Evolutionary conservation across 306 rosid genomes (phyloP), one percentile per base, ranked within the genome.

Genomic region (Casuarina cunninghamiana): DNA sequence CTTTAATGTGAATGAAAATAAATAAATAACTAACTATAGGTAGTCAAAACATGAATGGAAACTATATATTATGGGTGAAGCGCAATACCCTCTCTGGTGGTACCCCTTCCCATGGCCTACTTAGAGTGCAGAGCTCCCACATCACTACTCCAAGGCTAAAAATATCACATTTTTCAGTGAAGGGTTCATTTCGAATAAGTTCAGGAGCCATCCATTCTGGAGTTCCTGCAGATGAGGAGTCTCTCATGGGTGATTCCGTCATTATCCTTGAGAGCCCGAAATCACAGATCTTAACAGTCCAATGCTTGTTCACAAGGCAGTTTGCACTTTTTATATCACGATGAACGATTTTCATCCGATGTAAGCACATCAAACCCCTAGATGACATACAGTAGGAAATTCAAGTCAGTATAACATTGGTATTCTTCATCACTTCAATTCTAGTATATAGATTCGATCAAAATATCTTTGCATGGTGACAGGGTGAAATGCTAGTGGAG

Each of bases 191-290:
- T 86, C 94, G 89, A 62, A 96, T 90, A 53, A 93, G 99, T 82
- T 96, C 98, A 69, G 99, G 99, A 75, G 99, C 99, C 99, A 96
- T 96, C 99, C 99, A 96, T 83, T 96, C 99, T 4, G 99, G 99
- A 70, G 99, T 96, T 84, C 99, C 99, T 2, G 98, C 98, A 5
- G 98, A 93, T 5, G 96, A 83, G 35, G 93, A 83, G 80, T 88
- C 97, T 71, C 77, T 85, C 78, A 87, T 84, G 60, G 96, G 87
- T 76, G 86, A 77, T 10, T 88, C 90, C 0, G 73, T 82, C 87
- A 88, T 85, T 79, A 93, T 86, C 83, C 96, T 91, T 48, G 99
- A 96, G 73, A 96, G 98, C 80, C 99, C 99, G 81, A 96, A 96
- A 86, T 96, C 99, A 82, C 99, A 96, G 69, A 96, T 90, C 89